Percentiles rank a stretch among this genome's conserved stretches.
Conservation (phyloP, 768 basidiomycete genomes). For the Sarcomyxa edulis region DNA sequence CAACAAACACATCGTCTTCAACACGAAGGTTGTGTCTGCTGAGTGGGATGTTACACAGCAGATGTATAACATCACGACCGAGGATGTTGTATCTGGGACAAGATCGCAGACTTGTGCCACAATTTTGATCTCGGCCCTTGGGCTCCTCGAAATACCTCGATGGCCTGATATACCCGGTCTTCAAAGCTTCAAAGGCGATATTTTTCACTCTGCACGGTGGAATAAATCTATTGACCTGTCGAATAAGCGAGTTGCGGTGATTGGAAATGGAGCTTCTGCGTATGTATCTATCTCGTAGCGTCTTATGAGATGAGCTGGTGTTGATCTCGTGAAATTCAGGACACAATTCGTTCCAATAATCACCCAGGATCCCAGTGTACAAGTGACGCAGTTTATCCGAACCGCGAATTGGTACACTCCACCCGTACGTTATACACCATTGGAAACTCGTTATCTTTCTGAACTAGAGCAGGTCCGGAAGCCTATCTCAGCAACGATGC, state of each 20-base stretch:
- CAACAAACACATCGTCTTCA: constrained; percentile 37
- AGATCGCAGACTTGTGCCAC: constrained; percentile 27
- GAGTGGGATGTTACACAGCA: constrained; percentile 35
- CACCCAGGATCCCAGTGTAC: constrained; percentile 30
- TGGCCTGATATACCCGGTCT: constrained; percentile 28
- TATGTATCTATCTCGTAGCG: constrained; percentile 22
- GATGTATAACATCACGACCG: constrained; percentile 29
- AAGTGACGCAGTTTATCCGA: constrained; percentile 45
- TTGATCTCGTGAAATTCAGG: constrained; percentile 21
- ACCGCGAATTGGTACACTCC: constrained; percentile 45
- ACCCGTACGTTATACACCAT: constrained; percentile 25
- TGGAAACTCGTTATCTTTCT: neutral
- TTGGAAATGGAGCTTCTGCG: constrained; percentile 56
- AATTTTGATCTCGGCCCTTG: constrained; percentile 46
- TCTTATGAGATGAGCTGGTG: constrained; percentile 1
- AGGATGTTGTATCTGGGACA: constrained; percentile 27
- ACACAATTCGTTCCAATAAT: constrained; percentile 47
- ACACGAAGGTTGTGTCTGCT: constrained; percentile 36
- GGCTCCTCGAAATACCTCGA: constrained; percentile 39
- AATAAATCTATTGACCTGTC: constrained; percentile 29
- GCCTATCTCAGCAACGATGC: constrained; percentile 22
- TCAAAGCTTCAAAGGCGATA: constrained; percentile 37
- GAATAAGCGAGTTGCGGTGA: constrained; percentile 47
- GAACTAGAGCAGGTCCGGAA: neutral
- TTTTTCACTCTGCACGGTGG: constrained; percentile 55